These are phyloP conservation scores for Solanum tacnaense DNA, from an alignment of 257 asterid genomes.

Conservation along the genomic window DNA sequence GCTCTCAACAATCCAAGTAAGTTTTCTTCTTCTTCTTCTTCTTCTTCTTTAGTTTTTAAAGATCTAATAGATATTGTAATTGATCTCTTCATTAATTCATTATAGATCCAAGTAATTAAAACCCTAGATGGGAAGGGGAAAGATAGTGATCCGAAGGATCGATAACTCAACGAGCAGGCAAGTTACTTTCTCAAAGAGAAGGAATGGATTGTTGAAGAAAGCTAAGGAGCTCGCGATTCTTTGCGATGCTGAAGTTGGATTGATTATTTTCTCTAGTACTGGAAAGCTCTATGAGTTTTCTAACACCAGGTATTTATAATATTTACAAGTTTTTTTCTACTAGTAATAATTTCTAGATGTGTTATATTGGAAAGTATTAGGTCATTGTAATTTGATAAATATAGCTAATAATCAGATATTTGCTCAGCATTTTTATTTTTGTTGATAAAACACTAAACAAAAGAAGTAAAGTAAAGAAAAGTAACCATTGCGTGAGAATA, in stretches of 20 bases:
- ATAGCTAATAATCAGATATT: neutral
- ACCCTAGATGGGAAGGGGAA: constrained; percentile 40
- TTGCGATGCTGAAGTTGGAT: constrained; percentile 41
- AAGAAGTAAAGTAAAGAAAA: neutral
- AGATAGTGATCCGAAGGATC: constrained; percentile 28
- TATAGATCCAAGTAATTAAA: constrained; percentile 1
- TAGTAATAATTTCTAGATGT: neutral
- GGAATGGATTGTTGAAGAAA: constrained; percentile 33
- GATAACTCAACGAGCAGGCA: constrained; percentile 36
- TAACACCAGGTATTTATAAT: constrained; percentile 17
- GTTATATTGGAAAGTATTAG: too few relatives aligned
- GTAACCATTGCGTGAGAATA: neutral
- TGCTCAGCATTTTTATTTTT: neutral
- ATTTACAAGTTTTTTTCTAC: neutral
- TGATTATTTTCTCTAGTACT: constrained; percentile 30
- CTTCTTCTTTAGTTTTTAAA: neutral
- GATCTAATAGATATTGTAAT: neutral
- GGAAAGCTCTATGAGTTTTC: constrained; percentile 31
- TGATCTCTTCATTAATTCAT: neutral
- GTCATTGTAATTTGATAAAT: neutral
- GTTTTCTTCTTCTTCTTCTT: neutral
- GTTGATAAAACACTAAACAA: neutral
- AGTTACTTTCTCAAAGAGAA: constrained; percentile 32
- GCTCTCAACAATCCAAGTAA: constrained; percentile 10
- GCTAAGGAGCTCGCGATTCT: constrained; percentile 34